Base-by-base conservation (phyloP, 2,329 filamentous ascomycete genomes). In the Exutisphaerella laricina region DNA sequence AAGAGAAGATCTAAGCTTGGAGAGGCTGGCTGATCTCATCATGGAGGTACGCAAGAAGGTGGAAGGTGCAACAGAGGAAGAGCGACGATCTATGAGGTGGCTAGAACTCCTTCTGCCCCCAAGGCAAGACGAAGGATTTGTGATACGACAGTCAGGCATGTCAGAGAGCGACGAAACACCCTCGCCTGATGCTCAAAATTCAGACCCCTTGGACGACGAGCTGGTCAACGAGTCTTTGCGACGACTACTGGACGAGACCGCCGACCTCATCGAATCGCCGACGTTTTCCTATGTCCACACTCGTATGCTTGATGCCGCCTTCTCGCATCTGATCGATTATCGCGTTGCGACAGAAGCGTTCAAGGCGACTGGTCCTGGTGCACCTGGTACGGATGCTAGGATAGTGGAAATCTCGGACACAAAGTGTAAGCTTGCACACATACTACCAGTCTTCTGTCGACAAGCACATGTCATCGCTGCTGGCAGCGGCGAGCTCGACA, bases 211-310 rank as follows among this genome's bases (percentile, higher is more conserved):
- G 48, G 45, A 46, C 58, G 49, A 54, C 64, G 14, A 64, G 69
- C 18, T 66, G 9, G 64, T 71, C 21, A 72, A 75, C n/a, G 63
- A 73, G 5, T 78, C 81, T 1, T 78, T 98, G 43, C 81, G 90
- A 43, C 83, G 85, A 45, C 77, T 98, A 14, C 78, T 98, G 1
- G 90, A 98, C 62, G 92, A 98, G 70, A 97, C 92, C 2, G 86
- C 90, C 28, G 92, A 98, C 62, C 77, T 98, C 17, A 83, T 97
- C 60, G 92, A 98, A 61, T 96, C 92, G 1, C 92, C 92, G 0
- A 79, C 86, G 25, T 97, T 97, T 66, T 78, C 82, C 0, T 84
- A 88, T 58, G 88, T 98, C 25, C 75, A 96, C 32, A 87, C 84
- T 2, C 80, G 86, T 45, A 77, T 96, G 43, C 84, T 97, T 46